Evolutionary conservation across 495 filamentous ascomycete species (phyloP).

Genomic region (Penicillium cataractarum): DNA sequence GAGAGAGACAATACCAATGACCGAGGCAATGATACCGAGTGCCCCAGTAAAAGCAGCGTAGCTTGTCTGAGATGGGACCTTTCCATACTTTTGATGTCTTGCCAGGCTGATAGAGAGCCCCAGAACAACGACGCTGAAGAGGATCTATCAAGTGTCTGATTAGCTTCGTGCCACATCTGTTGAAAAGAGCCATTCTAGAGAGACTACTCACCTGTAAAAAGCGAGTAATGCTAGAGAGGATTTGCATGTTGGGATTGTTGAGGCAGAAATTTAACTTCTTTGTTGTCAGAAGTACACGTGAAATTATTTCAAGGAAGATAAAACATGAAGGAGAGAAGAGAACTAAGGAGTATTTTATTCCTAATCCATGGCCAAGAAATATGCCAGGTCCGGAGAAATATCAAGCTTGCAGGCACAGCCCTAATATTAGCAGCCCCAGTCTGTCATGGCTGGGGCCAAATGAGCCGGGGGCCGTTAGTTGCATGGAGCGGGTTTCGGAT

Average conservation of each 20-base stretch:
- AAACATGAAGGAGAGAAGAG: background rate
- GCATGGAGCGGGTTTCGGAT: background rate
- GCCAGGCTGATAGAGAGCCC: constrained; percentile 50
- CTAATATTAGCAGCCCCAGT: constrained; percentile 1
- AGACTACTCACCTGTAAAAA: constrained; percentile 5
- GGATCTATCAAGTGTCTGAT: constrained; percentile 30
- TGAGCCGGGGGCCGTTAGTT: background rate
- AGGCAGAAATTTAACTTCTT: background rate
- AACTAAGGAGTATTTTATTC: background rate
- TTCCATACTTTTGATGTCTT: constrained; percentile 41
- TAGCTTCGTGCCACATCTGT: background rate
- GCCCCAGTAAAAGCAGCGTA: constrained; percentile 54
- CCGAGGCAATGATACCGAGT: constrained; percentile 47
- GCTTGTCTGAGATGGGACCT: constrained; percentile 41
- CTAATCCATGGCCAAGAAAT: background rate
- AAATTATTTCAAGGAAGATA: background rate
- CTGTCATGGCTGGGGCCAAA: background rate
- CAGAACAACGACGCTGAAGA: constrained; percentile 51
- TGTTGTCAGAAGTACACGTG: background rate
- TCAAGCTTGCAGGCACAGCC: constrained; percentile 1
- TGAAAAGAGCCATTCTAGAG: no score
- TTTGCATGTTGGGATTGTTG: constrained; percentile 10
- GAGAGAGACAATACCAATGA: constrained; percentile 40
- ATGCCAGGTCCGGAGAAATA: background rate
- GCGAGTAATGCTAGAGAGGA: constrained; percentile 4